Evolutionary conservation across 495 filamentous ascomycete genomes (phyloP).

Genomic region (Geoglossum glabrum): DNA sequence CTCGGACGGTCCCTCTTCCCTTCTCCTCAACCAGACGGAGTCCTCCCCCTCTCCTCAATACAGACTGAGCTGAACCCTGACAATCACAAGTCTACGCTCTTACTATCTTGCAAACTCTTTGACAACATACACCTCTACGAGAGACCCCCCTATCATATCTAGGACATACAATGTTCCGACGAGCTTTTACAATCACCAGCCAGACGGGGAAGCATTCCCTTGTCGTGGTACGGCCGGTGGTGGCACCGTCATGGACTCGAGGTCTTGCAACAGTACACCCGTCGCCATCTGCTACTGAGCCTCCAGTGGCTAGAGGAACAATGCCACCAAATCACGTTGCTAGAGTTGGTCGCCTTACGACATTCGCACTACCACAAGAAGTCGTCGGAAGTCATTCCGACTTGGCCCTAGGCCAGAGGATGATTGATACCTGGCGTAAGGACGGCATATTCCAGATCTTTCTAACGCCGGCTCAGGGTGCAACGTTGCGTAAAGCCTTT

Average conservation of each 20-base stretch:
- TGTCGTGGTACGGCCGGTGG: background rate
- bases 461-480: slow-evolving; percentile 13
- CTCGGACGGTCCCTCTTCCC: no score
- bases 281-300: background rate
- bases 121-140: background rate
- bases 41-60: no score
- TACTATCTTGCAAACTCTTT: background rate
- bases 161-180: background rate
- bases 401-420: slow-evolving; percentile 16
- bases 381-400: slow-evolving; percentile 14
- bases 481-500: slow-evolving; percentile 14
- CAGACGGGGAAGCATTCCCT: background rate
- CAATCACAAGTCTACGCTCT: background rate
- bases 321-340: slow-evolving; percentile 22
- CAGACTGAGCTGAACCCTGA: no score
- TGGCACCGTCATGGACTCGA: background rate
- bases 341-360: slow-evolving; percentile 15
- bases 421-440: slow-evolving; percentile 21
- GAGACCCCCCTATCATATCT: background rate
- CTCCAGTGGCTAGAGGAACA: background rate
- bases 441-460: slow-evolving; percentile 26
- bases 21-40: no score
- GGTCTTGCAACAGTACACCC: background rate
- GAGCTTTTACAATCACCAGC: background rate
- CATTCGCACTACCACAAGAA: slow-evolving; percentile 18